Conservation (phyloP, 805 yeast species). For the Ogataea pignaliae region DNA sequence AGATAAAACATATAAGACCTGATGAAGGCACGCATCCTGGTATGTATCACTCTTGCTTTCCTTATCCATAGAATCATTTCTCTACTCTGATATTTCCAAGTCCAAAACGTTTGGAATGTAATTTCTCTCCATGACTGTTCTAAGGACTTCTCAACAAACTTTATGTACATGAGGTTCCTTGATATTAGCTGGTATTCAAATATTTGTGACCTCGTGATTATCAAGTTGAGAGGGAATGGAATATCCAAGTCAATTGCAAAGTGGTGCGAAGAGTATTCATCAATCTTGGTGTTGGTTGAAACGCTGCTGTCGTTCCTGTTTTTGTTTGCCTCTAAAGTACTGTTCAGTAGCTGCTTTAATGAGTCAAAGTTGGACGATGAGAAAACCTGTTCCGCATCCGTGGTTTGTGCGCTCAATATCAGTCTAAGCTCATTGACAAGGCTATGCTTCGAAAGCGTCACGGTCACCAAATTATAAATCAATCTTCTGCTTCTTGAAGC, state of each 20-base stretch:
- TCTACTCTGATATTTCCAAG: slow-evolving; percentile 37
- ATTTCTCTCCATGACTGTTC: slow-evolving; percentile 72
- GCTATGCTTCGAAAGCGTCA: slow-evolving; percentile 16
- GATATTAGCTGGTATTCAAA: slow-evolving; percentile 78
- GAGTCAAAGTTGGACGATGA: slow-evolving; percentile 40
- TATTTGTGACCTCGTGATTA: slow-evolving; percentile 64
- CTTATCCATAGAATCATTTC: slow-evolving; percentile 50
- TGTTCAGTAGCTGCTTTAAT: slow-evolving; percentile 40
- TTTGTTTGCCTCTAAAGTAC: slow-evolving; percentile 32
- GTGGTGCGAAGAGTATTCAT: slow-evolving; percentile 43
- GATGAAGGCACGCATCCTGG: slow-evolving; percentile 52
- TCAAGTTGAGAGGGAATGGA: slow-evolving; percentile 83
- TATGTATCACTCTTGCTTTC: slow-evolving; percentile 51
- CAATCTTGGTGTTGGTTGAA: slow-evolving; percentile 31
- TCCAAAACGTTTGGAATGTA: slow-evolving; percentile 64
- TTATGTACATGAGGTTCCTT: slow-evolving; percentile 62
- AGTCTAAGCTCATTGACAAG: slow-evolving; percentile 35
- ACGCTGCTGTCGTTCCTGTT: slow-evolving; percentile 9
- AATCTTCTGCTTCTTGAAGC: slow-evolving; percentile 22
- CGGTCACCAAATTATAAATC: slow-evolving; percentile 13
- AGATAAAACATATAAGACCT: slow-evolving; percentile 52
- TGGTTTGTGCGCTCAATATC: slow-evolving; percentile 49
- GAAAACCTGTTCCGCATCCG: slow-evolving; percentile 50
- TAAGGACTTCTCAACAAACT: slow-evolving; percentile 54
- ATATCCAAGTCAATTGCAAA: slow-evolving; percentile 54